Evolutionary conservation across 352 stramenopile genomes (phyloP), one percentile per base, ranked within the genome.

Genomic region (Pelagophyceae sp.): DNA sequence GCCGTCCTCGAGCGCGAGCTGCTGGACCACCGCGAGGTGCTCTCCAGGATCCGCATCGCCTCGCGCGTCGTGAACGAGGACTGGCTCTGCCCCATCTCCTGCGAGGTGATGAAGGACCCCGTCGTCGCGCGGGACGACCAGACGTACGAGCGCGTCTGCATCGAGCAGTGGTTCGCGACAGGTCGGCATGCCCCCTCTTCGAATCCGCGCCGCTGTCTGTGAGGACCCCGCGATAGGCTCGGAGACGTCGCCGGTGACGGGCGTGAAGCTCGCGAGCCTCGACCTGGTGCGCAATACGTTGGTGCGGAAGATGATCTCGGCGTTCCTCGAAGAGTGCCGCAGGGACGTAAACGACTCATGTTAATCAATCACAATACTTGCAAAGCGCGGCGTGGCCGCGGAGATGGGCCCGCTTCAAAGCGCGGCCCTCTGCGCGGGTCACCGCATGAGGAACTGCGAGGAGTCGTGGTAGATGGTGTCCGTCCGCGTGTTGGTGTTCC

Each of bases 41-140:
- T 54, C 40, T 6, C 40, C 6, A 6, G 40, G 40, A 6, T 54
- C 40, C 40, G 40, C 40, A 20, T 54, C 40, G 40, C 6, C 40
- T 20, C 6, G 6, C 40, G 40, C 40, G 40, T 20, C 40, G 40
- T 54, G 40, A 6, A 6, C 40, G 40, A 54, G 40, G 40, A 54
- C 6, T 20, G 83, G 19, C 11, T 75, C 19, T 95, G 91, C 78
- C 90, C 90, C 33, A 95, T 96, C 77, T 94, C 89, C 17, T 84
- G 89, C 32, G 91, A 89, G 65, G 83, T 90, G 0, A 94, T 96
- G 90, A 63, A 87, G 32, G 91, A 96, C 76, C 92, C 92, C 15
- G 91, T 96, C 31, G 89, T 96, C 11, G 91, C 91, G 67, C 88
- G 88, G 20, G 92, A 96, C 72, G 92, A 91, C 31, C 91, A 96